Percentiles rank a stretch among this genome's conserved stretches.
These are phyloP conservation scores for Rutstroemia sp. DNA, from an alignment of 2,329 filamentous ascomycete genomes.

Conservation along the genomic window DNA sequence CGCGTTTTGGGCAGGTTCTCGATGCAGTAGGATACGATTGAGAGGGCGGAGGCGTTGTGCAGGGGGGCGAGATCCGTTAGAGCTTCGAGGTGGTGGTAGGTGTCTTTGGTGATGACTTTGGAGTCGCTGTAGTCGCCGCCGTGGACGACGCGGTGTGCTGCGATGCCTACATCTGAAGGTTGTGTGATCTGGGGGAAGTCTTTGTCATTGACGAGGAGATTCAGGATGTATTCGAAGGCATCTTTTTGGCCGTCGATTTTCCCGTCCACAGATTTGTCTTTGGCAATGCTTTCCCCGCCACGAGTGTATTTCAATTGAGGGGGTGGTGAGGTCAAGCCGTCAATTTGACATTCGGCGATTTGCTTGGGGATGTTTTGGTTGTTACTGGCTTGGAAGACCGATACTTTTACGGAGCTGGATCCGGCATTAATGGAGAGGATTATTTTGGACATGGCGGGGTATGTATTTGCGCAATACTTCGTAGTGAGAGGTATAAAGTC, in stretches of 20 bases:
- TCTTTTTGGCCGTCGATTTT: conserved; percentile 56
- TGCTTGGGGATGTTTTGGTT: conserved; percentile 43
- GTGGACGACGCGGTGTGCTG: conserved; percentile 82
- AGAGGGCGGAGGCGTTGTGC: conserved; percentile 74
- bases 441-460: conserved; percentile 42
- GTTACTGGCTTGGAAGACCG: conserved; percentile 58
- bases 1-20: conserved; percentile 58
- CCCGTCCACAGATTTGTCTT: conserved; percentile 49
- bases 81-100: conserved; percentile 65
- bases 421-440: conserved; percentile 86
- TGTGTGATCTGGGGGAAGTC: conserved; percentile 54
- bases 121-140: conserved; percentile 67
- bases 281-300: conserved; percentile 41
- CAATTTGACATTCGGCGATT: conserved; percentile 66
- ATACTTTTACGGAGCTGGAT: conserved; percentile 83
- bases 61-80: conserved; percentile 78
- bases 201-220: conserved; percentile 59
- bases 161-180: conserved; percentile 62
- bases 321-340: conserved; percentile 72
- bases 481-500: too few relatives aligned
- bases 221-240: conserved; percentile 67
- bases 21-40: conserved; percentile 64
- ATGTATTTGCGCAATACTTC: too few relatives aligned
- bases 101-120: conserved; percentile 63
- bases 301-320: conserved; percentile 62